Evolutionary conservation across 2,329 filamentous ascomycete genomes (phyloP).

Genomic region (Cladophialophora yegresii): DNA sequence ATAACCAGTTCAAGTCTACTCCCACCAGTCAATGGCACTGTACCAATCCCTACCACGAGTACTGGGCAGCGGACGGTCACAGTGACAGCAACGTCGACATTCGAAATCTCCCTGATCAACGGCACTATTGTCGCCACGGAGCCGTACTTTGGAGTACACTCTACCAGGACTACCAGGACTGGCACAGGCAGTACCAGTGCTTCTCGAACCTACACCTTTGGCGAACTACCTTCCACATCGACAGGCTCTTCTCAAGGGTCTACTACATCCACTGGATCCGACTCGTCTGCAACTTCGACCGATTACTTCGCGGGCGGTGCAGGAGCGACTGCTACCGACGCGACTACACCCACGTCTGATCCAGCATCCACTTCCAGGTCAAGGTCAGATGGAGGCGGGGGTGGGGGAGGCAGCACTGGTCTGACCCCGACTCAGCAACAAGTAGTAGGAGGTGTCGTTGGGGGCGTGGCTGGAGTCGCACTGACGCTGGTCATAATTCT

Average conservation of each 20-base stretch:
- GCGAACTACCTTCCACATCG: constrained; percentile 19
- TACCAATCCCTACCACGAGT: constrained; percentile 4
- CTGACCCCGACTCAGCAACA: constrained; percentile 48
- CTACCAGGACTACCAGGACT: constrained; percentile 12
- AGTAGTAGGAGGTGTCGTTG: constrained; percentile 64
- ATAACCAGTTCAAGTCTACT: constrained; percentile 11
- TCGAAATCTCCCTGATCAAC: constrained; percentile 32
- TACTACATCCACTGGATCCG: constrained; percentile 1
- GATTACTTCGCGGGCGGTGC: constrained; percentile 5
- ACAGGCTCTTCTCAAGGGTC: constrained; percentile 9
- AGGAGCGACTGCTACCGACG: constrained; percentile 14
- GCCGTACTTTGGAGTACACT: neutral
- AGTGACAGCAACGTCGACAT: constrained; percentile 34
- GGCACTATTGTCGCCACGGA: constrained; percentile 27
- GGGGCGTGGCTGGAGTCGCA: constrained; percentile 60
- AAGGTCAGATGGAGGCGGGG: constrained; percentile 31
- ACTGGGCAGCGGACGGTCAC: constrained; percentile 23
- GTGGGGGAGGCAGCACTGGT: constrained; percentile 20
- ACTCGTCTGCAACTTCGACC: neutral
- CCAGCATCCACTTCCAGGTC: constrained; percentile 32
- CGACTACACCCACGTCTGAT: constrained; percentile 19
- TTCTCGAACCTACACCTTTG: constrained; percentile 24
- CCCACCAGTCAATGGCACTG: constrained; percentile 15
- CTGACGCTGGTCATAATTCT: constrained; percentile 55
- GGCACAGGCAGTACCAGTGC: constrained; percentile 2